These are phyloP conservation scores for Annulohypoxylon maeteangense DNA, from an alignment of 495 filamentous ascomycete species.

Conservation along the genomic window DNA sequence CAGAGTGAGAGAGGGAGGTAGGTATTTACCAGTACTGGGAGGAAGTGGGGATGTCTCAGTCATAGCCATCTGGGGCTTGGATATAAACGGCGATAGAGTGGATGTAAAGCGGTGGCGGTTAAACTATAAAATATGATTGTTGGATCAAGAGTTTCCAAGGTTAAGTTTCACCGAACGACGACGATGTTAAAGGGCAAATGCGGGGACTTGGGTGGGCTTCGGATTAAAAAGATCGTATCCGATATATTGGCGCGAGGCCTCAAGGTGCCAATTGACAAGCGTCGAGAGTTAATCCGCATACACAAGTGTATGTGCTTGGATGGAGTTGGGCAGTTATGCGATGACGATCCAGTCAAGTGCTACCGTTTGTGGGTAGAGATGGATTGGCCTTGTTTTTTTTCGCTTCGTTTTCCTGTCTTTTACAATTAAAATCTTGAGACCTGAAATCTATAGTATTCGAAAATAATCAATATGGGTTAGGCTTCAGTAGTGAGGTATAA, in stretches of 20 bases:
- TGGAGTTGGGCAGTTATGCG: constrained; percentile 32
- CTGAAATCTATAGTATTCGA: neutral
- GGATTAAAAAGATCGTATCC: constrained; percentile 15
- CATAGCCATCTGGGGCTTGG: constrained; percentile 67
- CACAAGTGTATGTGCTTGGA: constrained; percentile 3
- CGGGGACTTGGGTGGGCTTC: neutral
- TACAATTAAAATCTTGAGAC: neutral
- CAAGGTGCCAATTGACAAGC: constrained; percentile 21
- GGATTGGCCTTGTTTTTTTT: neutral
- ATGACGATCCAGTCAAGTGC: constrained; percentile 20
- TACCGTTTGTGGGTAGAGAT: neutral
- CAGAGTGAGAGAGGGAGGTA: too few relatives aligned
- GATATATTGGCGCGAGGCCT: constrained; percentile 21
- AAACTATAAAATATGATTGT: constrained; percentile 26
- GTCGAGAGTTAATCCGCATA: constrained; percentile 6
- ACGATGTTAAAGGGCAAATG: constrained; percentile 13
- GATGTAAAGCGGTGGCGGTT: constrained; percentile 15
- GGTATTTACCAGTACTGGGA: constrained; percentile 70
- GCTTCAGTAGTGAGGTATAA: constrained; percentile 11
- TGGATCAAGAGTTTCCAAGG: constrained; percentile 9
- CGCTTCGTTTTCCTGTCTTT: neutral
- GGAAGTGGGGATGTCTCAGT: constrained; percentile 71
- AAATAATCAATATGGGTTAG: constrained; percentile 4
- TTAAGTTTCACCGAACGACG: constrained; percentile 16
- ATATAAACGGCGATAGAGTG: neutral